Conservation (phyloP, 2,329 filamentous ascomycete species). For the Sphaerulina vaccinii region DNA sequence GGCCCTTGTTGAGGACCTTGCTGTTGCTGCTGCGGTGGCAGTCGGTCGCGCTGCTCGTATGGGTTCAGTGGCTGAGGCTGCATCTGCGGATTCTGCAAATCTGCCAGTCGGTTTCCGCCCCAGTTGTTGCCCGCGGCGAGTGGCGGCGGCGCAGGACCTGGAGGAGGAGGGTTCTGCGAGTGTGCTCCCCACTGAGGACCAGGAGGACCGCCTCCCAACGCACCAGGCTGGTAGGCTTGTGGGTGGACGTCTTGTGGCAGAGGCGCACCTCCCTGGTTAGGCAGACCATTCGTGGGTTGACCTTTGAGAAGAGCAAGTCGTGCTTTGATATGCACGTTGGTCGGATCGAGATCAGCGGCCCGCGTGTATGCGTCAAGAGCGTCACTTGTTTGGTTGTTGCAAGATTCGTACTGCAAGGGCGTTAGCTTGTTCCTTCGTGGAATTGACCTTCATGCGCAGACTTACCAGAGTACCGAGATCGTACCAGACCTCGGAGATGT, state of each 20-base stretch:
- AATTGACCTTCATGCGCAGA: constrained; percentile 30
- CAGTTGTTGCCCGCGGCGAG: constrained; percentile 54
- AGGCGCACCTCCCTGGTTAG: constrained; percentile 72
- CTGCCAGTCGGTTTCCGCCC: constrained; percentile 69
- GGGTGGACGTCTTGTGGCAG: constrained; percentile 94
- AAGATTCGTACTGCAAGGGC: constrained; percentile 78
- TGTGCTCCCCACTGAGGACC: constrained; percentile 88
- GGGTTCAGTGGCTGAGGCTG: constrained; percentile 71
- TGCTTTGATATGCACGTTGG: constrained; percentile 94
- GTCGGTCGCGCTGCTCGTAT: constrained; percentile 73
- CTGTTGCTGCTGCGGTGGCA: constrained; percentile 67
- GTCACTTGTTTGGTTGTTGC: constrained; percentile 97
- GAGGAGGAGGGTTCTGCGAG: constrained; percentile 61
- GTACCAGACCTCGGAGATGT: constrained; percentile 99
- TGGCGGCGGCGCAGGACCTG: constrained; percentile 62
- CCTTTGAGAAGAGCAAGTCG: constrained; percentile 85
- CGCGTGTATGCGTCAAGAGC: constrained; percentile 93
- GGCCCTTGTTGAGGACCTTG: constrained; percentile 25
- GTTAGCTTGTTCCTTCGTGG: constrained; percentile 34
- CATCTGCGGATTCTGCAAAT: constrained; percentile 64
- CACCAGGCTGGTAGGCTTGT: constrained; percentile 82
- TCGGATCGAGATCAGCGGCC: constrained; percentile 88
- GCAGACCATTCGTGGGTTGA: constrained; percentile 65
- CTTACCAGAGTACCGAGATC: constrained; percentile 91
- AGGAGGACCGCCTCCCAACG: constrained; percentile 73